Percentiles rank a stretch among this genome's conserved stretches.
These are phyloP conservation scores for Cyamopsis tetragonoloba DNA, from an alignment of 306 rosid species.

Conservation along the genomic window DNA sequence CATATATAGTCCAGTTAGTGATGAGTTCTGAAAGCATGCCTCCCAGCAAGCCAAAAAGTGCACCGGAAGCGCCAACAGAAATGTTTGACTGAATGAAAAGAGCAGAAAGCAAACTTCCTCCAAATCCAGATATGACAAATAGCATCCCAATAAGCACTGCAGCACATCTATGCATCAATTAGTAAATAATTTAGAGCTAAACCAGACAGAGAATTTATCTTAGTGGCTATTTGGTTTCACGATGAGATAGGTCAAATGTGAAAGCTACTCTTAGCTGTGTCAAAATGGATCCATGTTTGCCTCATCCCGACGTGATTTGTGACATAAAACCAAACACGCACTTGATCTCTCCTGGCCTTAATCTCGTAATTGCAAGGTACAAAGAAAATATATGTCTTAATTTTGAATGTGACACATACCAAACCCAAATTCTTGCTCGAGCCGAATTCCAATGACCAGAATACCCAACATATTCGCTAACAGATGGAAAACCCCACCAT, in stretches of 20 bases:
- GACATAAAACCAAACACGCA: neutral
- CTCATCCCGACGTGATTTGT: no score
- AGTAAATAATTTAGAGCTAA: constrained; percentile 2
- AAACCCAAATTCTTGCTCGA: constrained; percentile 96
- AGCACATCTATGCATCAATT: constrained; percentile 13
- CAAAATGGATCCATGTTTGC: no score
- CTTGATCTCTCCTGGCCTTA: neutral
- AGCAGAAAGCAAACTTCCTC: constrained; percentile 85
- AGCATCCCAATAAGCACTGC: constrained; percentile 80
- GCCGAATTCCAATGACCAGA: constrained; percentile 85
- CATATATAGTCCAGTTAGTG: constrained; percentile 88
- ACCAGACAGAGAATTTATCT: neutral
- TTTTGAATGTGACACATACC: constrained; percentile 48
- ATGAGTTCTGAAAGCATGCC: constrained; percentile 97
- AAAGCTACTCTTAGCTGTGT: no score
- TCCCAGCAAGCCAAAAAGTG: constrained; percentile 91
- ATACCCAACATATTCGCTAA: constrained; percentile 89
- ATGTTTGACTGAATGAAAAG: constrained; percentile 83
- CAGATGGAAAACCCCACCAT: constrained; percentile 85
- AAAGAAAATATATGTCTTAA: neutral
- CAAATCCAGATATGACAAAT: constrained; percentile 82
- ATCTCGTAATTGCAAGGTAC: neutral
- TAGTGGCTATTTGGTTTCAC: no score
- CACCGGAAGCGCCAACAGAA: constrained; percentile 99
- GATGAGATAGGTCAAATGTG: no score